Conservation (phyloP, 2,329 filamentous ascomycete genomes). For the Neocucurbitaria cava region DNA sequence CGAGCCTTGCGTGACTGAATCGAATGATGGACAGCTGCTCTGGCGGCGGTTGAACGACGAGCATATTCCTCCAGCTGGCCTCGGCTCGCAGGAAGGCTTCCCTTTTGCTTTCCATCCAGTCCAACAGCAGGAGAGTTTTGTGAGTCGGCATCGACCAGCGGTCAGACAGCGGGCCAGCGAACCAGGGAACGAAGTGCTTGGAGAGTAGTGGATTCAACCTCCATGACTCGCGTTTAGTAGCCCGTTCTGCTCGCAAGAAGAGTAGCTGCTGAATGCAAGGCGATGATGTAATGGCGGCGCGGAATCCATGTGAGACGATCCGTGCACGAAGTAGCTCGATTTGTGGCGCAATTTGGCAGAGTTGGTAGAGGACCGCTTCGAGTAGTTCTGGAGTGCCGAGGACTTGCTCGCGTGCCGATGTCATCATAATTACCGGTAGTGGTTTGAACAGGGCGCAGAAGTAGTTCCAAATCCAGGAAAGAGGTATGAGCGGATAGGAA, state of each 20-base stretch:
- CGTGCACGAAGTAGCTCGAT: conserved; percentile 12
- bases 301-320: conserved; percentile 8
- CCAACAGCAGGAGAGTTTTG: conserved; percentile 2
- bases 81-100: conserved; percentile 9
- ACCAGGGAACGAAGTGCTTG: conserved; percentile 15
- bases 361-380: conserved; percentile 45
- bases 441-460: neutral
- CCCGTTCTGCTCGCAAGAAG: conserved; percentile 11
- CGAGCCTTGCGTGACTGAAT: neutral
- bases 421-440: conserved; percentile 4
- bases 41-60: conserved; percentile 18
- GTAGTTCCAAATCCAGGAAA: too few relatives aligned
- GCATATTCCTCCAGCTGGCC: conserved; percentile 24
- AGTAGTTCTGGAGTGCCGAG: conserved; percentile 49
- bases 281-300: conserved; percentile 10
- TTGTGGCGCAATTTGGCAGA: conserved; percentile 16
- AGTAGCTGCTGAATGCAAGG: conserved; percentile 17
- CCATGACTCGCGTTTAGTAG: neutral
- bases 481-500: too few relatives aligned
- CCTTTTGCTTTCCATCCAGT: neutral
- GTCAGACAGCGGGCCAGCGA: neutral
- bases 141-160: neutral
- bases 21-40: neutral
- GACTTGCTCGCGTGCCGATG: conserved; percentile 23
- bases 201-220: conserved; percentile 16